A percentile compares a stretch with the other conserved stretches of the same genome.
Conservation (phyloP, 164 flowering plant genomes). For the Kingdonia uniflora region DNA sequence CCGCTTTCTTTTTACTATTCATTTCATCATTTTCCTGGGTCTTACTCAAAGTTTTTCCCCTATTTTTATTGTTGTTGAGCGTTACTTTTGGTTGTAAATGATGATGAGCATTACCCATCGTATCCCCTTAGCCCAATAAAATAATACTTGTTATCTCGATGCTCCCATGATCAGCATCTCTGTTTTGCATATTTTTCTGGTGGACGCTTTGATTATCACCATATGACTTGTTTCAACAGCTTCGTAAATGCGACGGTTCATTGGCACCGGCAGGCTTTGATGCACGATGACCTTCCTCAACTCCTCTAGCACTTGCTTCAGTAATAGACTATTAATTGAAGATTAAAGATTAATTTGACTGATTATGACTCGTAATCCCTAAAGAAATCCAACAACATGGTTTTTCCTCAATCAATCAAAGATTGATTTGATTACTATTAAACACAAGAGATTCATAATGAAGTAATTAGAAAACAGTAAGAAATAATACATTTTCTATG, state of each 20-base stretch:
- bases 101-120: slow-evolving; percentile 13
- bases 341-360: too few relatives aligned
- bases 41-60: slow-evolving; percentile 22
- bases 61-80: slow-evolving; percentile 15
- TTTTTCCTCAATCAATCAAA: too few relatives aligned
- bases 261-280: slow-evolving; percentile 29
- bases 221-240: slow-evolving; percentile 24
- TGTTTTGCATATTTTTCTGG: slow-evolving; percentile 28
- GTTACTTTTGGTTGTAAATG: slow-evolving; percentile 19
- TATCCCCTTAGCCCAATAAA: slow-evolving; percentile 29
- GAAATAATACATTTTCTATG: too few relatives aligned
- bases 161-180: slow-evolving; percentile 34
- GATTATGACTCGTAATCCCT: too few relatives aligned
- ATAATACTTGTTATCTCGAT: slow-evolving; percentile 22
- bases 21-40: slow-evolving; percentile 25
- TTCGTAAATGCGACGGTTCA: slow-evolving; percentile 31
- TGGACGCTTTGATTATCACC: slow-evolving; percentile 29
- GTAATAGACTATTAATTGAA: too few relatives aligned
- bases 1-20: slow-evolving; percentile 22
- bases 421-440: too few relatives aligned
- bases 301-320: slow-evolving; percentile 50
- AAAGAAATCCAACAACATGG: too few relatives aligned
- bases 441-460: too few relatives aligned
- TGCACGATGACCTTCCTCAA: slow-evolving; percentile 32
- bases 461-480: too few relatives aligned